Conservation (phyloP, 345 rosid genomes). For the Moricandia arvensis region DNA sequence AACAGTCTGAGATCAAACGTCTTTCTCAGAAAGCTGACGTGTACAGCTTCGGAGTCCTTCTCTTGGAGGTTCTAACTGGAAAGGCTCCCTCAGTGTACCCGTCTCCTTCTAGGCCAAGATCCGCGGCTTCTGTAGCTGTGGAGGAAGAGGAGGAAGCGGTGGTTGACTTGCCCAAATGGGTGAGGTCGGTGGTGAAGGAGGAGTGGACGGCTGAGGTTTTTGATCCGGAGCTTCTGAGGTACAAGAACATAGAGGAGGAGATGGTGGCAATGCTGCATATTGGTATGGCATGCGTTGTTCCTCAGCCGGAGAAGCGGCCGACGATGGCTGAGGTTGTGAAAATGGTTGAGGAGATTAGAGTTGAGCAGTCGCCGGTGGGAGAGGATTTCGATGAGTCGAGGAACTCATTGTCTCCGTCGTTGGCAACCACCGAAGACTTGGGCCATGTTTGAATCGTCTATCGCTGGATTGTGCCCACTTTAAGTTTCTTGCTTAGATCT, state of each 20-base stretch:
- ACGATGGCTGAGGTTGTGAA: constrained; percentile 76
- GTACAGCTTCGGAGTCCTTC: constrained; percentile 80
- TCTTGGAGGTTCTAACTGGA: constrained; percentile 85
- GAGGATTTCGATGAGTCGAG: constrained; percentile 94
- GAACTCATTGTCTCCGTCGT: constrained; percentile 79
- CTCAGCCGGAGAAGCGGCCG: constrained; percentile 84
- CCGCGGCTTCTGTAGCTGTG: constrained; percentile 53
- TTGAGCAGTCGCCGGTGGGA: constrained; percentile 91
- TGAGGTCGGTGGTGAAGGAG: constrained; percentile 87
- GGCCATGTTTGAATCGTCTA: constrained; percentile 31
- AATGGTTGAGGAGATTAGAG: constrained; percentile 88
- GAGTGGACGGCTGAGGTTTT: constrained; percentile 99
- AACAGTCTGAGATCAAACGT: constrained; percentile 72
- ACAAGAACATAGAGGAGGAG: constrained; percentile 90
- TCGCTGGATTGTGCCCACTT: not conserved
- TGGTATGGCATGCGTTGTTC: constrained; percentile 71
- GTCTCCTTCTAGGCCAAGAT: constrained; percentile 61
- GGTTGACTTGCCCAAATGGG: constrained; percentile 89
- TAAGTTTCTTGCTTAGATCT: constrained; percentile 21
- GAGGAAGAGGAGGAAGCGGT: constrained; percentile 53
- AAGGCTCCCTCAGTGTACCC: constrained; percentile 72
- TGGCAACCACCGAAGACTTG: constrained; percentile 78
- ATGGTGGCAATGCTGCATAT: constrained; percentile 92
- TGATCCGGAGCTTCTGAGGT: constrained; percentile 90
- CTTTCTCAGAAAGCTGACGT: constrained; percentile 89